A percentile compares a stretch with the other conserved stretches of the same genome.
Evolutionary conservation across 352 stramenopile genomes (phyloP).

Genomic region (Pythium folliculosum): DNA sequence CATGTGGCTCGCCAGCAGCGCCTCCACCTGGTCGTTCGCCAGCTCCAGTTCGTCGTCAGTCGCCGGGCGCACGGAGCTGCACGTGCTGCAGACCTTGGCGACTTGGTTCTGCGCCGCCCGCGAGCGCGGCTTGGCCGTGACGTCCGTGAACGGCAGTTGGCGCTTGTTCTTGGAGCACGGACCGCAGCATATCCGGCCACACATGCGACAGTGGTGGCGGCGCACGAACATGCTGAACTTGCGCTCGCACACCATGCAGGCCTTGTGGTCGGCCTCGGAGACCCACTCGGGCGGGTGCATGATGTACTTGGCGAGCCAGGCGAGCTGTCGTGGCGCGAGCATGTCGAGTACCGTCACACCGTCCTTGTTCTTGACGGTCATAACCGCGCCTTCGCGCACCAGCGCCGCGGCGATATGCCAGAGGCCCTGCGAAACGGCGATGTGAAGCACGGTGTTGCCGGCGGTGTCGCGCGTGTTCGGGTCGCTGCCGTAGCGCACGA

Average conservation of each 20-base stretch:
- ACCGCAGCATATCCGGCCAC: slow-evolving; percentile 78
- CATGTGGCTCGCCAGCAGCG: slow-evolving; percentile 27
- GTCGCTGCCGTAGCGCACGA: slow-evolving; percentile 78
- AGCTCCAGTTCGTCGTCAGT: slow-evolving; percentile 44
- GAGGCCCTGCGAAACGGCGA: slow-evolving; percentile 71
- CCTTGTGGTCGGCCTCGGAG: slow-evolving; percentile 55
- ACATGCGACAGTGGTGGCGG: slow-evolving; percentile 81
- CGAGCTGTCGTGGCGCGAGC: slow-evolving; percentile 66
- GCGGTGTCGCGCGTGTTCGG: slow-evolving; percentile 68
- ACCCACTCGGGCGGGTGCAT: slow-evolving; percentile 74
- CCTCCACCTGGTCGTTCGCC: slow-evolving; percentile 35
- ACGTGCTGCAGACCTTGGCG: slow-evolving; percentile 75
- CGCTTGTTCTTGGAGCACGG: slow-evolving; percentile 82
- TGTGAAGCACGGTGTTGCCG: slow-evolving; percentile 81
- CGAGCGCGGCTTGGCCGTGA: slow-evolving; percentile 37
- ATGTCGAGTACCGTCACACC: slow-evolving; percentile 75
- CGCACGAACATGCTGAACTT: slow-evolving; percentile 74
- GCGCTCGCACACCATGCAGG: slow-evolving; percentile 72
- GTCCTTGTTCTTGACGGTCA: slow-evolving; percentile 80
- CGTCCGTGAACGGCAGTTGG: slow-evolving; percentile 55
- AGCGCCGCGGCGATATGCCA: slow-evolving; percentile 75
- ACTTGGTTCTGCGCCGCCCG: slow-evolving; percentile 45
- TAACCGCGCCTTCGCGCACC: slow-evolving; percentile 60
- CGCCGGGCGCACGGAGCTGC: slow-evolving; percentile 59
- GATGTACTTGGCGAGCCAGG: slow-evolving; percentile 81